Conservation (phyloP, 768 basidiomycete genomes). For the Tylopilus subfusipes region DNA sequence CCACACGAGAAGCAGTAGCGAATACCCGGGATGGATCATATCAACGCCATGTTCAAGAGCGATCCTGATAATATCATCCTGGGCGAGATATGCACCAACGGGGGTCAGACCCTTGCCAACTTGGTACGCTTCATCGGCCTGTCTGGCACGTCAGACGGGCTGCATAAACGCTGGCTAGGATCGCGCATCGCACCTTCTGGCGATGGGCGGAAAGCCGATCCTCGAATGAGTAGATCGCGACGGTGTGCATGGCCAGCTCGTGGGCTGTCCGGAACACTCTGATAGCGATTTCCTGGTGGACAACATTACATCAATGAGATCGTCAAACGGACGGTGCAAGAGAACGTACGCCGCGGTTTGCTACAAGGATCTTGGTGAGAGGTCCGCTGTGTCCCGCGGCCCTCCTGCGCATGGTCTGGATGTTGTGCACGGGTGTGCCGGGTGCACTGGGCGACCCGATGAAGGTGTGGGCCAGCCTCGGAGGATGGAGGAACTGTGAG, state of each 20-base stretch:
- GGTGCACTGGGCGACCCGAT: conserved; percentile 72
- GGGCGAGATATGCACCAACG: conserved; percentile 94
- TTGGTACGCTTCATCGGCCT: conserved; percentile 99
- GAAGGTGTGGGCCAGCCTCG: conserved; percentile 70
- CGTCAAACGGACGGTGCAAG: conserved; percentile 4
- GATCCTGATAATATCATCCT: conserved; percentile 94
- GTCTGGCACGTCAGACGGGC: conserved; percentile 7
- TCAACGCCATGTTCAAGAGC: conserved; percentile 98
- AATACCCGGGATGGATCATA: conserved; percentile 98
- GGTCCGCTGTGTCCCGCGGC: conserved; percentile 88
- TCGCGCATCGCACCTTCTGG: conserved; percentile 73
- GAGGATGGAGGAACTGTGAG: conserved; percentile 56
- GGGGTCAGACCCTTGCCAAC: conserved; percentile 96
- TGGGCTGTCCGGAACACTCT: conserved; percentile 98
- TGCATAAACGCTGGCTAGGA: conserved; percentile 28
- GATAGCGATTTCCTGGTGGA: conserved; percentile 89
- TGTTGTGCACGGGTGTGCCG: conserved; percentile 84
- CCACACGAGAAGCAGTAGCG: not conserved
- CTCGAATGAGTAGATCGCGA: conserved; percentile 97
- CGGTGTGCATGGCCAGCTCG: conserved; percentile 98
- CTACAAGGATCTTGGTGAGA: conserved; percentile 87
- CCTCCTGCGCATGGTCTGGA: conserved; percentile 88
- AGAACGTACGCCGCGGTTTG: conserved; percentile 78
- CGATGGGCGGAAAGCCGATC: conserved; percentile 96
- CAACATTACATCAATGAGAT: conserved; percentile 3